phyloP scores from a whole-genome alignment of 805 yeast species.

The Isabelozyma gotoi region DNA sequence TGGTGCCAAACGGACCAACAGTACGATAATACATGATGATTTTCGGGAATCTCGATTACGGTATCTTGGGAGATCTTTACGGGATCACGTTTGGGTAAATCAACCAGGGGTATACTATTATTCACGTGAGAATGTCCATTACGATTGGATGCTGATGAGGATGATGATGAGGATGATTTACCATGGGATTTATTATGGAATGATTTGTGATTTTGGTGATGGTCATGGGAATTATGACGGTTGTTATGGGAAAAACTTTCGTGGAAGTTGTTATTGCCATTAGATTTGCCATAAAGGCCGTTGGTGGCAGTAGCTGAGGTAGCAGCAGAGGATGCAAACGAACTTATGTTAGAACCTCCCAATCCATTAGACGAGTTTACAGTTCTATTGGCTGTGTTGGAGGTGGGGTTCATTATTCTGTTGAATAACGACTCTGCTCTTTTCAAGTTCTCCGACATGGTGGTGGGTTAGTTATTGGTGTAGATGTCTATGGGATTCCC shows the following conservation, averaged over 20 bases:
- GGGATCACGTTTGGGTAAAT: slow-evolving; percentile 37
- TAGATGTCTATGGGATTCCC: slow-evolving; percentile 2
- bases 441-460: slow-evolving; percentile 46
- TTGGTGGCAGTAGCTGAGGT: background rate
- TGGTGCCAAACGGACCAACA: slow-evolving; percentile 55
- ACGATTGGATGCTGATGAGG: background rate
- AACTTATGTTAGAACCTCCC: background rate
- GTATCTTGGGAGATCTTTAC: slow-evolving; percentile 33
- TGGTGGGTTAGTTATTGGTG: too few relatives aligned
- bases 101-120: slow-evolving; percentile 9
- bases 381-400: background rate
- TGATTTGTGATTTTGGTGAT: slow-evolving; percentile 7
- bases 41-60: slow-evolving; percentile 20
- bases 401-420: slow-evolving; percentile 41
- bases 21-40: slow-evolving; percentile 43
- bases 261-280: background rate
- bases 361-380: background rate
- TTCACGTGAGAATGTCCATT: background rate
- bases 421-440: slow-evolving; percentile 48
- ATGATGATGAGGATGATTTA: background rate
- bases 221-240: background rate
- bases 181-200: slow-evolving; percentile 3
- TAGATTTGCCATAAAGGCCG: background rate
- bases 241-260: background rate
- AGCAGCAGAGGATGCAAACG: background rate